Conservation (phyloP, 805 yeast species). For the Yamadazyma endophytica region DNA sequence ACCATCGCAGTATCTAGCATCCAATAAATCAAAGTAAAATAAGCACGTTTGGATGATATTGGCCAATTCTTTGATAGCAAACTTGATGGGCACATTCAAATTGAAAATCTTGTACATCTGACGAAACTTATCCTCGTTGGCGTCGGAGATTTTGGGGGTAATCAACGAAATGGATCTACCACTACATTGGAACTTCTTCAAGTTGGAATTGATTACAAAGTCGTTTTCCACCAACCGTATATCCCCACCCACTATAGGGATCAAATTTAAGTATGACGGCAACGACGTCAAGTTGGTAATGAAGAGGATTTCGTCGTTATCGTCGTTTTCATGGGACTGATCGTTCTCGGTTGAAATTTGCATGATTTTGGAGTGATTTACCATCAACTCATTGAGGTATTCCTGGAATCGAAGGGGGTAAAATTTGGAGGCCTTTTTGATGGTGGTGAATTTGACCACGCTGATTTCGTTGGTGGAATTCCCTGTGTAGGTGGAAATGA, state of each 20-base stretch:
- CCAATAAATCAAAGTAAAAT: slow-evolving; percentile 71
- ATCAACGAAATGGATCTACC: slow-evolving; percentile 78
- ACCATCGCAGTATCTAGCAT: slow-evolving; percentile 75
- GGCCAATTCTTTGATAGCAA: slow-evolving; percentile 72
- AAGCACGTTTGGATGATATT: slow-evolving; percentile 70
- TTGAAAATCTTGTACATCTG: slow-evolving; percentile 62
- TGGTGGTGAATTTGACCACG: slow-evolving; percentile 53
- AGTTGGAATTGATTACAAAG: slow-evolving; percentile 71
- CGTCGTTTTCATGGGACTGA: background rate
- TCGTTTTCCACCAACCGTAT: slow-evolving; percentile 45
- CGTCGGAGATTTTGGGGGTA: slow-evolving; percentile 62
- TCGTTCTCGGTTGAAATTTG: slow-evolving; percentile 24
- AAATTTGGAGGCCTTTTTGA: slow-evolving; percentile 41
- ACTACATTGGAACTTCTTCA: slow-evolving; percentile 75
- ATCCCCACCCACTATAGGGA: slow-evolving; percentile 66
- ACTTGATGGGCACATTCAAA: slow-evolving; percentile 48
- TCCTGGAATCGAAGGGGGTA: slow-evolving; percentile 53
- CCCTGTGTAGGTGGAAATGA: slow-evolving; percentile 84
- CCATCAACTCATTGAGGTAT: slow-evolving; percentile 61
- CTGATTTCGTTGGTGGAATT: slow-evolving; percentile 59
- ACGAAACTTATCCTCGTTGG: slow-evolving; percentile 76
- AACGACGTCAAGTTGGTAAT: slow-evolving; percentile 81
- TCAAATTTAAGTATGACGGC: slow-evolving; percentile 67
- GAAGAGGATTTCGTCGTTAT: slow-evolving; percentile 42
- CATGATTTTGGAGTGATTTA: slow-evolving; percentile 69